These are phyloP conservation scores for Entomophthora muscae DNA, from an alignment of 371 early-diverging fungal species.

Conservation along the genomic window DNA sequence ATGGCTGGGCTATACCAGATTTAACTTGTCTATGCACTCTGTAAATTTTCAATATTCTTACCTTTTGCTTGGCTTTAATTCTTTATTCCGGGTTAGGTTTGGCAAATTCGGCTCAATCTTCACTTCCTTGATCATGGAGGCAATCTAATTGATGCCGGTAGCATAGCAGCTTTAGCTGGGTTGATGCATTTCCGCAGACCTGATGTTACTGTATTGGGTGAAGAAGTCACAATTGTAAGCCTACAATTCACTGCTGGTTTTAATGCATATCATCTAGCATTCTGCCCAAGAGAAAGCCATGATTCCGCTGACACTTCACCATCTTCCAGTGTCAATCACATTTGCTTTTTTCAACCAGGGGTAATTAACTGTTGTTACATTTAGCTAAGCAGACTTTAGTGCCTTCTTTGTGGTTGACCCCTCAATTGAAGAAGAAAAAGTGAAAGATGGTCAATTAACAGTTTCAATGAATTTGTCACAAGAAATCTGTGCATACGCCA, in stretches of 20 bases:
- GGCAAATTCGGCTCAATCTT: slow-evolving; percentile 78
- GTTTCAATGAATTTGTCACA: slow-evolving; percentile 77
- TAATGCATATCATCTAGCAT: slow-evolving; percentile 35
- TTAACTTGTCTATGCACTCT: too few relatives aligned
- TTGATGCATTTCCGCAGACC: slow-evolving; percentile 80
- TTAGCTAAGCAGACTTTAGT: not conserved
- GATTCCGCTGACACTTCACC: slow-evolving; percentile 83
- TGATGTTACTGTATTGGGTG: slow-evolving; percentile 81
- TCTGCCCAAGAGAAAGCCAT: slow-evolving; percentile 66
- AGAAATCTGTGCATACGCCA: slow-evolving; percentile 77
- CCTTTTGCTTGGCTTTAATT: not conserved
- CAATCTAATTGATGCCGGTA: slow-evolving; percentile 78
- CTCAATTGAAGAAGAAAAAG: slow-evolving; percentile 60
- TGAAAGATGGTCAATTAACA: slow-evolving; percentile 61
- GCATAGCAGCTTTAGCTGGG: slow-evolving; percentile 79
- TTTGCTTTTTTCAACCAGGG: slow-evolving; percentile 80
- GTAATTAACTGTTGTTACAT: slow-evolving; percentile 20
- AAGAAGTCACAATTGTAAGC: slow-evolving; percentile 74
- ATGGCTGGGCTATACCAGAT: too few relatives aligned
- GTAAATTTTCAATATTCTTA: not conserved
- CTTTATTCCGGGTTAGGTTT: slow-evolving; percentile 36
- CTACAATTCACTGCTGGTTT: not conserved
- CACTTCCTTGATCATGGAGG: slow-evolving; percentile 87
- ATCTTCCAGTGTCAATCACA: slow-evolving; percentile 80
- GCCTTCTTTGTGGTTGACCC: slow-evolving; percentile 62